Percentiles rank a stretch among this genome's conserved stretches.
Evolutionary conservation across 129 eudicot species (phyloP).

Genomic region (Logfia minima): DNA sequence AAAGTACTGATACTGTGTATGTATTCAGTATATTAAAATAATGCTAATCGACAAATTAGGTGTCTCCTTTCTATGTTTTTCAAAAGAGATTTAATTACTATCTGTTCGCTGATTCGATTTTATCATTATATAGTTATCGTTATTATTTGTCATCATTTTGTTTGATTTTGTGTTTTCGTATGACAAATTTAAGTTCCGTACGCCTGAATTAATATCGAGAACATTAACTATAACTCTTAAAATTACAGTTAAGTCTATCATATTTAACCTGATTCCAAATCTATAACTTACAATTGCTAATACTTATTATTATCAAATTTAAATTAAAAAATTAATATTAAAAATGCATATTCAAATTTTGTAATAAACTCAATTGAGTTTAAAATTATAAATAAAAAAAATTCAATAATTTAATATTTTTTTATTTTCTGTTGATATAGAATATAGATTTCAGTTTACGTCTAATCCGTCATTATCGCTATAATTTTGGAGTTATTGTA

Average conservation of each 20-base stretch:
- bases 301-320: no score
- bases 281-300: no score
- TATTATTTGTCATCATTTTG: conserved; percentile 32
- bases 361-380: no score
- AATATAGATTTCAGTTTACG: conserved; percentile 22
- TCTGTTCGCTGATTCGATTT: conserved; percentile 11
- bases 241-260: no score
- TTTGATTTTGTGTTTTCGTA: conserved; percentile 29
- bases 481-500: not conserved
- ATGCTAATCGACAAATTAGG: conserved; percentile 24
- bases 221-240: no score
- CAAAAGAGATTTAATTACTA: not conserved
- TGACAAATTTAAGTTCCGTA: conserved; percentile 26
- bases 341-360: no score
- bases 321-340: no score
- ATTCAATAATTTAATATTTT: not conserved
- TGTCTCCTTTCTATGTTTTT: conserved; percentile 12
- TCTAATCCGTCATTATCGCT: conserved; percentile 17
- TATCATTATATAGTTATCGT: not conserved
- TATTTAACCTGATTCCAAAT: no score
- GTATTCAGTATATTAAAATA: not conserved
- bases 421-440: not conserved
- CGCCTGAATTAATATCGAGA: not conserved
- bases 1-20: not conserved
- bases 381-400: no score